These are phyloP conservation scores for Coemansia sp. DNA, from an alignment of 192 early-diverging fungal species.

Conservation along the genomic window DNA sequence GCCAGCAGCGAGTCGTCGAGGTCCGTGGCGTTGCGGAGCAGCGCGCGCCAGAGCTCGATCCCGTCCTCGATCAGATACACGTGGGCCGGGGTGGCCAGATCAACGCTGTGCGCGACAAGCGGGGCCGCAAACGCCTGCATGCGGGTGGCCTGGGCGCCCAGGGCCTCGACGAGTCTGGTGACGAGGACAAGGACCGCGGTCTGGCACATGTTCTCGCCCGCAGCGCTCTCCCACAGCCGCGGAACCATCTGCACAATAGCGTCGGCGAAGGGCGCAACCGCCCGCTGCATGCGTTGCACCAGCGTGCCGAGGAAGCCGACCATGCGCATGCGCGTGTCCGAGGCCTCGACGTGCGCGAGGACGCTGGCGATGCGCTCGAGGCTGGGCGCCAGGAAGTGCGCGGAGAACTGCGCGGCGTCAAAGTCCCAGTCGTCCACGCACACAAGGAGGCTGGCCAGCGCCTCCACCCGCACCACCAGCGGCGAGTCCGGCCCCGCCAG, in stretches of 20 bases:
- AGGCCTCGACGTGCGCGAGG: slow-evolving; percentile 67
- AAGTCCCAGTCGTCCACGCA: slow-evolving; percentile 92
- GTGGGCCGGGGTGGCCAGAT: slow-evolving; percentile 63
- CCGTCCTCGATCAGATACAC: slow-evolving; percentile 89
- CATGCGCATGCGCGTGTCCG: slow-evolving; percentile 75
- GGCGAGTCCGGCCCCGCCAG: slow-evolving; percentile 72
- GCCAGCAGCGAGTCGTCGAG: slow-evolving; percentile 57
- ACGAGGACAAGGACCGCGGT: slow-evolving; percentile 76
- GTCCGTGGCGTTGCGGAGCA: slow-evolving; percentile 67
- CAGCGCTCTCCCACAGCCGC: slow-evolving; percentile 76
- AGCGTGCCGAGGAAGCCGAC: slow-evolving; percentile 73
- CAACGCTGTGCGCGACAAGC: slow-evolving; percentile 73
- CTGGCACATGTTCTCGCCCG: slow-evolving; percentile 78
- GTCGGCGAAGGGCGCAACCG: slow-evolving; percentile 74
- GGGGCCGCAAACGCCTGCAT: slow-evolving; percentile 77
- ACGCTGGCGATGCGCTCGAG: slow-evolving; percentile 62
- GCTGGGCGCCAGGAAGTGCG: slow-evolving; percentile 64
- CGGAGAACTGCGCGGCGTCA: slow-evolving; percentile 62
- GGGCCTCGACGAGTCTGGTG: slow-evolving; percentile 73
- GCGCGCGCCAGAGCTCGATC: slow-evolving; percentile 85
- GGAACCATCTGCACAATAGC: slow-evolving; percentile 75
- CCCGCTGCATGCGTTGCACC: slow-evolving; percentile 74
- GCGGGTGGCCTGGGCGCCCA: slow-evolving; percentile 68
- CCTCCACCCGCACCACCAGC: slow-evolving; percentile 78
- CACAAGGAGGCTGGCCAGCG: slow-evolving; percentile 62